Conservation (phyloP, 2,329 filamentous ascomycete genomes). For the Microcera coccophila region DNA sequence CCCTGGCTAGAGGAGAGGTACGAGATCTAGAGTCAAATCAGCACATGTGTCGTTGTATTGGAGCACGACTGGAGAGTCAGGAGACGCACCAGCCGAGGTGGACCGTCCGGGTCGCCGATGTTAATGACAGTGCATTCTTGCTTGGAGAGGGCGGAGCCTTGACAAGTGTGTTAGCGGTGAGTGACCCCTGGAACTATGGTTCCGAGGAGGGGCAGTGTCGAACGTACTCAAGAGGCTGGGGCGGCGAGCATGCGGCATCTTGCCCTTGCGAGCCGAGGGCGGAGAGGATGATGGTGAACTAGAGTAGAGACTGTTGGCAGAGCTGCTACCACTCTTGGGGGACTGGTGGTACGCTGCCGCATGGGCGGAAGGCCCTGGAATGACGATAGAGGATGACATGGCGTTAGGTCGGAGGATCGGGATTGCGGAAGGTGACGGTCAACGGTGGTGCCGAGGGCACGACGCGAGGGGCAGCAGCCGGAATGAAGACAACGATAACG, state of each 20-base stretch:
- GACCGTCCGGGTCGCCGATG: conserved; percentile 69
- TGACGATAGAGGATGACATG: conserved; percentile 68
- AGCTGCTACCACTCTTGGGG: conserved; percentile 46
- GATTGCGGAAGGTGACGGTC: conserved; percentile 5
- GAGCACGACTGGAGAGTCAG: conserved; percentile 1
- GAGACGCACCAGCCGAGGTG: conserved; percentile 62
- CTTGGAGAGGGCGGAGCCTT: conserved; percentile 68
- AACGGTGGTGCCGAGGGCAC: conserved; percentile 17
- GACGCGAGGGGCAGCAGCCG: conserved; percentile 10
- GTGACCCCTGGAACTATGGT: conserved; percentile 9
- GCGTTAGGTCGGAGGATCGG: conserved; percentile 12
- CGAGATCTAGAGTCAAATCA: conserved; percentile 56
- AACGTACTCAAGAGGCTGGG: conserved; percentile 59
- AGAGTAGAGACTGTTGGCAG: conserved; percentile 40
- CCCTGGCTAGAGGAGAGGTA: conserved; percentile 77
- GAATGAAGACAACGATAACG: background rate
- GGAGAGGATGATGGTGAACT: conserved; percentile 50
- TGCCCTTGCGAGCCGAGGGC: conserved; percentile 46
- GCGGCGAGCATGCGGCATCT: conserved; percentile 51
- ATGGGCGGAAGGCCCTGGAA: conserved; percentile 47
- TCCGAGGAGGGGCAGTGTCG: conserved; percentile 1
- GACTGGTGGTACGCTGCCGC: conserved; percentile 36
- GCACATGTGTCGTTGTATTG: conserved; percentile 10
- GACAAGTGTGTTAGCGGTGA: conserved; percentile 27
- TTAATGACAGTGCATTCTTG: conserved; percentile 79